These are phyloP conservation scores for Colletotrichum sp. DNA, from an alignment of 2,329 filamentous ascomycete species.

Conservation along the genomic window DNA sequence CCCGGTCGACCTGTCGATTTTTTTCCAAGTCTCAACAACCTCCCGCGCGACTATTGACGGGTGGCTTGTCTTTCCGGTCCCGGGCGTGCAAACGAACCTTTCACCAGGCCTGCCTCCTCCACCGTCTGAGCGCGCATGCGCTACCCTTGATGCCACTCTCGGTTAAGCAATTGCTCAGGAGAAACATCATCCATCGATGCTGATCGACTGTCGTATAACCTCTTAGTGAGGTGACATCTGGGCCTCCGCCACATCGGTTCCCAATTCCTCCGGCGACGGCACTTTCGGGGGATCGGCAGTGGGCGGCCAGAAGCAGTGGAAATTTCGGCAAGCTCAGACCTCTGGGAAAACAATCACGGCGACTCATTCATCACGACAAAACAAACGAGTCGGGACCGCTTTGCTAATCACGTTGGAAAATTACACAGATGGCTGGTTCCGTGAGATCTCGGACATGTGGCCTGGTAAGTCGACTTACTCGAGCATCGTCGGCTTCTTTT, in stretches of 20 bases:
- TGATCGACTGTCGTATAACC: constrained; percentile 1
- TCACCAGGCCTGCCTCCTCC: background rate
- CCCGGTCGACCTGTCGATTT: background rate
- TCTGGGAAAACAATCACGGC: background rate
- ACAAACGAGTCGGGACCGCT: background rate
- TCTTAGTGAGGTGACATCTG: background rate
- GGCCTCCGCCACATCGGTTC: background rate
- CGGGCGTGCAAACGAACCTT: background rate
- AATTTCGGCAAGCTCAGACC: background rate
- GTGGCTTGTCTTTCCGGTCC: constrained; percentile 12
- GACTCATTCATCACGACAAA: background rate
- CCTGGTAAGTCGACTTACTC: constrained; percentile 57
- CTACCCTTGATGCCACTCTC: constrained; percentile 18
- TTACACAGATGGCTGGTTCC: constrained; percentile 95
- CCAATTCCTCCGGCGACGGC: background rate
- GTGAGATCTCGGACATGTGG: constrained; percentile 99
- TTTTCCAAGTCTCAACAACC: background rate
- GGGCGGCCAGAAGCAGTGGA: background rate
- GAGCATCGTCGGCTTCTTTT: background rate
- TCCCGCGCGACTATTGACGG: constrained; percentile 16
- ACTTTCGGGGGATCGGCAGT: background rate
- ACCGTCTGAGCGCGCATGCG: constrained; percentile 15
- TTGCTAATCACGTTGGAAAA: background rate
- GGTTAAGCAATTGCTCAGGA: constrained; percentile 17
- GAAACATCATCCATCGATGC: background rate